These are phyloP conservation scores for Xerocomus spinulosus DNA, from an alignment of 768 basidiomycete species.

Conservation along the genomic window DNA sequence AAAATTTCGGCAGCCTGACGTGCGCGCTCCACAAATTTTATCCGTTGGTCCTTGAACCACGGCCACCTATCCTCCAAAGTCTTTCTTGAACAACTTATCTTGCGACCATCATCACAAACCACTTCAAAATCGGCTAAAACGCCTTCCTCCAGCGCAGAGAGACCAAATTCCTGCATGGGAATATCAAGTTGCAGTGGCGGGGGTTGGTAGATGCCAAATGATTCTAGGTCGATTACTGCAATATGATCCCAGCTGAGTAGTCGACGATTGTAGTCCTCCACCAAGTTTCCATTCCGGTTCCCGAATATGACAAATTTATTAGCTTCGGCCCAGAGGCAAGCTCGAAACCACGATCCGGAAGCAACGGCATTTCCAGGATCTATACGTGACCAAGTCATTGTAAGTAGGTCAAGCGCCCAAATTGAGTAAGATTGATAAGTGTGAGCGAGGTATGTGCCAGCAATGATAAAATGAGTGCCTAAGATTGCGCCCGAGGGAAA, in stretches of 20 bases:
- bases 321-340: conserved; percentile 78
- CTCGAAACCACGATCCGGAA: conserved; percentile 92
- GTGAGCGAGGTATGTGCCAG: conserved; percentile 93
- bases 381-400: conserved; percentile 82
- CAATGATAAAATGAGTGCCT: conserved; percentile 88
- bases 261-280: conserved; percentile 89
- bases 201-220: conserved; percentile 93
- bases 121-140: conserved; percentile 89
- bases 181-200: conserved; percentile 62
- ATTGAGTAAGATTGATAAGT: conserved; percentile 93
- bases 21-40: conserved; percentile 55
- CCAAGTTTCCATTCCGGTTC: conserved; percentile 80
- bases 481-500: conserved; percentile 94
- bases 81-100: conserved; percentile 75
- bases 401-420: conserved; percentile 86
- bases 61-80: conserved; percentile 91
- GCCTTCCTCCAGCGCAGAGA: conserved; percentile 77
- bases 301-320: conserved; percentile 91
- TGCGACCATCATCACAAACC: conserved; percentile 84
- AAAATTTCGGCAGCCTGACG: conserved; percentile 51
- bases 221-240: conserved; percentile 85
- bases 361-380: conserved; percentile 84
- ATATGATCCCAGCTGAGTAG: conserved; percentile 90
- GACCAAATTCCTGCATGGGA: conserved; percentile 78
- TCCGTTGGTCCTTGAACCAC: conserved; percentile 82